Evolutionary conservation across 1,284 basidiomycete species (phyloP), one percentile per base, ranked within the genome.

Genomic region (Cutaneotrichosporon spelunceum): DNA sequence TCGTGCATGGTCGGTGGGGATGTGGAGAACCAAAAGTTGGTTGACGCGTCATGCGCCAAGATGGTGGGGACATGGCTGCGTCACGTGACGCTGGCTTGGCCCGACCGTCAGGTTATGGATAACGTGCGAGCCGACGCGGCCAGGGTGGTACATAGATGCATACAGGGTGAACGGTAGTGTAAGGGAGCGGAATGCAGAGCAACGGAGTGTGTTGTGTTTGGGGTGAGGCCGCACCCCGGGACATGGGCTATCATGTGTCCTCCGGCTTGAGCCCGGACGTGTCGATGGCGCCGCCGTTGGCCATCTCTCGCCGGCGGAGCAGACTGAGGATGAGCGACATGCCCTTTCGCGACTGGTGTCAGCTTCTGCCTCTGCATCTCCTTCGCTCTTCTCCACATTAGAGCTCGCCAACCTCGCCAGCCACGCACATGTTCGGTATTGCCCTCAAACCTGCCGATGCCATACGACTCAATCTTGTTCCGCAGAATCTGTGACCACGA

Each of bases 271-370:
- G 23, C 62, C 50, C 50, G 14, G 16, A 8, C 47, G 45, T 23
- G 29, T 57, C 56, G 24, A 57, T 34, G 4, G 30, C 14, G 14
- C 56, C 56, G 47, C 56, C 56, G 47, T 57, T 50, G 23, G 45
- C 36, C 29, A 57, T 30, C 59, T 64, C 60, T n/a, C 60, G 48
- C 30, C 53, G 23, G 27, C 73, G 64, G 10, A 78, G 55, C 9
- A 74, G 65, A 1, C 61, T 61, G 21, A 79, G 68, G 39, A 79
- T 74, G n/a, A 79, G 67, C 26, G 76, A 73, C 78, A 79, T 78
- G 56, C 78, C 78, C 64, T 78, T 72, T 2, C 76, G 68, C 19
- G 78, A 71, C 77, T 78, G 63, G 4, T 2, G 33, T 48, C 19
- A 48, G 49, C 39, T 30, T 19, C 19, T 19, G 5, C 36, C n/a